These are phyloP conservation scores for Oryza nivara DNA, from an alignment of 176 grass and related monocot species.

Conservation along the genomic window DNA sequence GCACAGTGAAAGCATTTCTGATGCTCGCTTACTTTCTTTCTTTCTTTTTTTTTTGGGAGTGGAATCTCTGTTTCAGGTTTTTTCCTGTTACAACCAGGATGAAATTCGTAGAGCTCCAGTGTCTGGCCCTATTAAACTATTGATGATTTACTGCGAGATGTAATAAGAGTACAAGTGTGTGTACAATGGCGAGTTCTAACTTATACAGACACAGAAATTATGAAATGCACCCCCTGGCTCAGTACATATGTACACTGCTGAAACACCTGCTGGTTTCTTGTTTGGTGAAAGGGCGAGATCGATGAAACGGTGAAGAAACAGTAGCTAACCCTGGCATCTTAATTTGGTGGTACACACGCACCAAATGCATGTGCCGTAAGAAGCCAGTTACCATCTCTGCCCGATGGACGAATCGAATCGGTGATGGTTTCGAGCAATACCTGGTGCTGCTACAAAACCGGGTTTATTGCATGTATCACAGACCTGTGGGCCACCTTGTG, in stretches of 20 bases:
- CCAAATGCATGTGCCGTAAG: neutral
- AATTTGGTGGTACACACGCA: neutral
- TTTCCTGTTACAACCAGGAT: neutral
- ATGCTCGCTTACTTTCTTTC: neutral
- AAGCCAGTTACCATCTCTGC: neutral
- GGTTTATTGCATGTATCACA: neutral
- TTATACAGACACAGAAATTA: neutral
- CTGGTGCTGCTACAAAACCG: neutral
- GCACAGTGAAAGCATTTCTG: slow-evolving; percentile 34
- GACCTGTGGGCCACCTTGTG: neutral
- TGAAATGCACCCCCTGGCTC: neutral
- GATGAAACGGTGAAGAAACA: neutral
- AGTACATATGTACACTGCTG: neutral
- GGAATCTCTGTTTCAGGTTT: neutral
- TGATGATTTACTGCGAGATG: neutral
- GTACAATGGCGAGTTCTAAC: neutral
- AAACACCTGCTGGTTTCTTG: neutral
- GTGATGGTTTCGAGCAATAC: neutral
- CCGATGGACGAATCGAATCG: neutral
- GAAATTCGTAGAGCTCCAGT: neutral
- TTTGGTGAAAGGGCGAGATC: neutral
- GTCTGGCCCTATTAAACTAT: neutral
- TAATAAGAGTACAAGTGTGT: neutral
- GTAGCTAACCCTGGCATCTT: neutral
- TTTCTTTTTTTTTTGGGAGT: neutral